phyloP scores from a whole-genome alignment of 805 yeast species.

The Metschnikowia colocasiae region DNA sequence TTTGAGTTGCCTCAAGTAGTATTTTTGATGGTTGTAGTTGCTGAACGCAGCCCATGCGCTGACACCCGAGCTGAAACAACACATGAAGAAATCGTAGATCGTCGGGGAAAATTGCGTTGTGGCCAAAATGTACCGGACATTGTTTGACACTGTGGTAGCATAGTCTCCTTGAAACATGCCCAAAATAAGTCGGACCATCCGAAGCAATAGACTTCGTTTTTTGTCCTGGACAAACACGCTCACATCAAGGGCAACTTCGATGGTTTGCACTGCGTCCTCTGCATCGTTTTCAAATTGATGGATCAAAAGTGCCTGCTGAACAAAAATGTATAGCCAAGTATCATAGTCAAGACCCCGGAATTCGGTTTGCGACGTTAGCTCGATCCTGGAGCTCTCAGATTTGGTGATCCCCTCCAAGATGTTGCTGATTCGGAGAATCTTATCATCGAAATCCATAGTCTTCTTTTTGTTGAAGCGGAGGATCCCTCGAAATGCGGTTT shows the following conservation, averaged over 20 bases:
- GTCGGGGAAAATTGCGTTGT: slow-evolving; percentile 74
- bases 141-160: slow-evolving; percentile 46
- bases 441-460: slow-evolving; percentile 66
- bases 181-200: slow-evolving; percentile 65
- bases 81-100: slow-evolving; percentile 60
- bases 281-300: slow-evolving; percentile 64
- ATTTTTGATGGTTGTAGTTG: slow-evolving; percentile 84
- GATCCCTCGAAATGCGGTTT: slow-evolving; percentile 65
- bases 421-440: slow-evolving; percentile 62
- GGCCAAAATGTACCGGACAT: slow-evolving; percentile 60
- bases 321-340: slow-evolving; percentile 81
- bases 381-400: slow-evolving; percentile 28
- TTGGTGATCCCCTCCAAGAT: slow-evolving; percentile 55
- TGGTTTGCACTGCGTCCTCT: slow-evolving; percentile 46
- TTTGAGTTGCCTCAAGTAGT: slow-evolving; percentile 81
- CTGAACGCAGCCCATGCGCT: slow-evolving; percentile 59
- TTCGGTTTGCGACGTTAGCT: slow-evolving; percentile 49
- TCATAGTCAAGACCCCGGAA: slow-evolving; percentile 76
- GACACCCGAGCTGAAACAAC: slow-evolving; percentile 61
- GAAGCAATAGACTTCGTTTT: slow-evolving; percentile 54
- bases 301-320: slow-evolving; percentile 69
- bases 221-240: slow-evolving; percentile 73
- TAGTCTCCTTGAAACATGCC: slow-evolving; percentile 47
- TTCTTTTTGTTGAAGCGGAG: slow-evolving; percentile 58
- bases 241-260: slow-evolving; percentile 71